phyloP scores from a whole-genome alignment of 1,284 basidiomycete genomes.

The Ceratobasidium sp. region DNA sequence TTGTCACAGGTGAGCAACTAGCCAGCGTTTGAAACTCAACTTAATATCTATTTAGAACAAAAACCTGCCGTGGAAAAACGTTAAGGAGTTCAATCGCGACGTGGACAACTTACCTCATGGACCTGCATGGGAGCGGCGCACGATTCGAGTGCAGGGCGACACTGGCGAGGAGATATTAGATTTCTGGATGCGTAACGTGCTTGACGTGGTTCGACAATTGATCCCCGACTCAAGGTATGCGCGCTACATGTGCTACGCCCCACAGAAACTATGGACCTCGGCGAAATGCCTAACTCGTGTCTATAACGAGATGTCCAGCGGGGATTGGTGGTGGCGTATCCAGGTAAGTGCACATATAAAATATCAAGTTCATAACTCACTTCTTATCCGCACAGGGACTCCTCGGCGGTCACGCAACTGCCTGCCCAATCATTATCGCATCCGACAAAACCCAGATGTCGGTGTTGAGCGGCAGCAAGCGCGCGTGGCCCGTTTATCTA shows the following conservation, averaged over 20 bases:
- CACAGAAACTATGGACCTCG: background rate
- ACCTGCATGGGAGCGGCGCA: background rate
- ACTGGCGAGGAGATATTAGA: background rate
- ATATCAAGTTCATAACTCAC: background rate
- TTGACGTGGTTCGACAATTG: background rate
- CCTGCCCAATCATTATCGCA: conserved; percentile 38
- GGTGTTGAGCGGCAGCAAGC: conserved; percentile 30
- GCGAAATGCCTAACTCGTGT: background rate
- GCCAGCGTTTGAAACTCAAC: too few species aligned
- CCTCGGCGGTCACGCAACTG: background rate
- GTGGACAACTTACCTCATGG: background rate
- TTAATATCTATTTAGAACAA: background rate
- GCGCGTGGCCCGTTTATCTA: background rate
- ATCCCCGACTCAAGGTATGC: background rate
- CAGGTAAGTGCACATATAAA: background rate
- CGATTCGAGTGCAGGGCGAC: background rate
- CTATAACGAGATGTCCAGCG: background rate
- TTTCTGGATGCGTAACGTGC: background rate
- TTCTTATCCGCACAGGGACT: background rate
- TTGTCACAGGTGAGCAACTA: too few species aligned
- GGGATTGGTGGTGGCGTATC: background rate
- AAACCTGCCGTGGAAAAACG: background rate
- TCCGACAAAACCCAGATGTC: conserved; percentile 43
- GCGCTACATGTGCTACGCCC: background rate
- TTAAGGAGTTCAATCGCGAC: background rate